Base-by-base conservation (phyloP, 23 red algal species). In the Gracilaria domingensis region DNA sequence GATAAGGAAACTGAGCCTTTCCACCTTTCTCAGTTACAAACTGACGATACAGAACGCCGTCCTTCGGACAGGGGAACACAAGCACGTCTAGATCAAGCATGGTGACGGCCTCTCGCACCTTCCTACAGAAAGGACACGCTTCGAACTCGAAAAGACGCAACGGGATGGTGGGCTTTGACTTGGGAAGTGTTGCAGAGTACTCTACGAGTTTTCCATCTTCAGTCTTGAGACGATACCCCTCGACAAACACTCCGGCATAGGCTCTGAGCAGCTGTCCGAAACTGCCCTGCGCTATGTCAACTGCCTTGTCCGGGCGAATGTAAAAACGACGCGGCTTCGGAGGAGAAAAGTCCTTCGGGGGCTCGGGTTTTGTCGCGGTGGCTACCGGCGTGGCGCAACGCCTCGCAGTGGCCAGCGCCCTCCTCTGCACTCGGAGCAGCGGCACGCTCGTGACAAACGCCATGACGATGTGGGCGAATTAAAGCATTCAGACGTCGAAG, bases 101-200 rank as follows among this genome's bases (percentile, higher is more conserved):
- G 61, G 65, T 83, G 29, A 95, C 73, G 2, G 97, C 93, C 80
- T 98, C 97, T 0, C 93, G 90, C 8, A 98, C 97, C 44, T 91
- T 93, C 36, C 93, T 84, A 55, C 97, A 98, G 67, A 96, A 98
- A 25, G 97, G 97, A 54, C 97, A 98, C 32, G 91, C 88, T 32
- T 94, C 89, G 47, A 96, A 95, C 42, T 95, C 97, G 76, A 94
- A 98, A 24, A 98, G 75, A 8, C 75, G 81, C 54, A 98, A 37
- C 30, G 97, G 93, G 45, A 77, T 56, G 20, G 48, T 73, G 9
- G 97, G 97, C 23, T 92, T 71, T 12, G 91, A 67, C 51, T 55
- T 37, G 6, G 97, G 97, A 12, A 98, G 93, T 35, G 91, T 75
- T 30, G 91, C 78, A 28, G 93, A 95, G 35, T 96, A 84, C 84